Base-by-base conservation (phyloP, 1,284 basidiomycete genomes). In the Mycosarcoma mackinlayi region DNA sequence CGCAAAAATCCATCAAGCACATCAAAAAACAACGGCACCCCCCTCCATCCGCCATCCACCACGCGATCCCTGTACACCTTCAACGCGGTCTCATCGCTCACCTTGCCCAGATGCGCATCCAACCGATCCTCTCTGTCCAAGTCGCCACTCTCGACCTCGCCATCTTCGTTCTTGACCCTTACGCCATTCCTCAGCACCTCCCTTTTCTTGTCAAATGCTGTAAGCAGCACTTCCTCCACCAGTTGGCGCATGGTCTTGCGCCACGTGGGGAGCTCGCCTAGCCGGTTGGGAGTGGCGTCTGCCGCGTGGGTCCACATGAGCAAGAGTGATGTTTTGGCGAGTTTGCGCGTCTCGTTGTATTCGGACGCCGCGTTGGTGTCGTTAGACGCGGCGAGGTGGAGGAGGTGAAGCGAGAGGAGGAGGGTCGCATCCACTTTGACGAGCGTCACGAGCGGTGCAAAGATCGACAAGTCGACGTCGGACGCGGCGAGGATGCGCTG, bases 391-490 rank as follows among this genome's bases (percentile, higher is more conserved):
- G 67, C 59, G 8, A 53, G 39, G 4, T 39, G 19, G 3, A 60
- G 45, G 3, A 70, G 50, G 27, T 64, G 61, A 2, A 70, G 39
- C 1, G 67, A 42, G 2, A 70, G 67, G 23, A 70, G 25, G 8
- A 70, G 57, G 7, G 67, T 50, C 2, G 67, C 61, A 21, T 70
- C 61, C 4, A 61, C 41, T 10, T 64, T 65, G 41, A 60, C 49
- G 2, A 55, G 21, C 3, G 57, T 24, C 18, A 70, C 33, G 6
- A 70, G 21, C 4, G 67, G 61, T n/a, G 51, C 39, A n/a, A 70
- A 70, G 57, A 70, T 57, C 14, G 67, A 70, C 9, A 70, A 50
- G 10, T 70, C 57, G 4, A 70, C 61, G 14, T 64, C 57, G 25
- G 67, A 44, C 3, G 45, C 48, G 0, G 67, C 45, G 24, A 40